Base-by-base conservation (phyloP, 805 yeast species). In the Schwanniomyces yamadae region DNA sequence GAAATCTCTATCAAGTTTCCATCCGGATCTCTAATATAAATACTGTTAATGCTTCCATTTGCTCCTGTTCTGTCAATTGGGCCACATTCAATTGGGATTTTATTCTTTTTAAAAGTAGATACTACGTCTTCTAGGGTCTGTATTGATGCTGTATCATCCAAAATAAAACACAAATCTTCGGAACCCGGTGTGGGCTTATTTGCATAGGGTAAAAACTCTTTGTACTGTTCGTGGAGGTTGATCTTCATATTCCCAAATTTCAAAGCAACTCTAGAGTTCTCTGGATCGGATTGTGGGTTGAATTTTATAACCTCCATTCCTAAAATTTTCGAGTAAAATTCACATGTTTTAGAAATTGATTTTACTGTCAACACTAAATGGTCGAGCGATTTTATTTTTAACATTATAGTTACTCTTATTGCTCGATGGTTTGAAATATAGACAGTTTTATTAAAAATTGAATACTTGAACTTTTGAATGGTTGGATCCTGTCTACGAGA, bases 21-120 rank as follows among this genome's bases (percentile, higher is more conserved):
- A 31, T 37, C 36, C n/a, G 38, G 41, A 23, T 41, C 36, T 27
- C 34, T 21, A 10, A 43, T 37, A 24, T 37, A 29, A 10, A 34
- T 37, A 31, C 42, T 28, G 14, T 22, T 13, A 7, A 39, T 31
- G 12, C n/a, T 21, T 5, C 36, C 38, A 17, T 28, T 34, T 11
- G 37, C 42, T 9, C 40, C 42, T 15, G 42, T 41, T 14, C 33
- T 23, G n/a, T 26, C 13, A 1, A 40, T 32, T 5, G 39, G 39
- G 10, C 38, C 38, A 6, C 16, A 17, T 15, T 28, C 27, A 11
- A 36, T 41, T 6, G 28, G 22, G 4, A 41, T 21, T 5, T 25
- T 16, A 10, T 19, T 18, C 11, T 27, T 4, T 11, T 22, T 15
- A 2, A 33, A 29, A 23, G 22, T 26, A 3, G n/a, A 6, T 16